Evolutionary conservation across 495 filamentous ascomycete genomes (phyloP).

Genomic region (Aspergillus egyptiacus): DNA sequence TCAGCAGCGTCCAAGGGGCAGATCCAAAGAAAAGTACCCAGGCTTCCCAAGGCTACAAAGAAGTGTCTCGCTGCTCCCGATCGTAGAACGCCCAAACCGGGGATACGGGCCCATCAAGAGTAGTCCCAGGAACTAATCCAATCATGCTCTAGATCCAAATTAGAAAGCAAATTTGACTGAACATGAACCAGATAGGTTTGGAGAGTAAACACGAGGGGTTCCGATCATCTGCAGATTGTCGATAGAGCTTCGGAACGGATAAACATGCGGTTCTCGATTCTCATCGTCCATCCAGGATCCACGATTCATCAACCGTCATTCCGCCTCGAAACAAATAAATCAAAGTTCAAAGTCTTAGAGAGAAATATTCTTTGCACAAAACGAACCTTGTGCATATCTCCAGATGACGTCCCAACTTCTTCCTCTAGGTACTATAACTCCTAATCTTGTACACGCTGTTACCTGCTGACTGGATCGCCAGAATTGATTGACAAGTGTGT

Average conservation of each 20-base stretch:
- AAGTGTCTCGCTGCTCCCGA: background rate
- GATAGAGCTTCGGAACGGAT: constrained; percentile 6
- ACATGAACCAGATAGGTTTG: background rate
- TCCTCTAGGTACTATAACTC: constrained; percentile 54
- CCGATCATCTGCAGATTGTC: too few species aligned
- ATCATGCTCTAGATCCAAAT: background rate
- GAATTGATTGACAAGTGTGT: constrained; percentile 99
- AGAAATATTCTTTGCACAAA: background rate
- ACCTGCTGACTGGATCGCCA: constrained; percentile 34
- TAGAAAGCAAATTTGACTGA: background rate
- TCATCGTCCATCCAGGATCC: constrained; percentile 6
- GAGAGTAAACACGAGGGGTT: background rate
- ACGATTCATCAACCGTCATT: background rate
- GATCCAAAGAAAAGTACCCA: background rate
- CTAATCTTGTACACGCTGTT: background rate
- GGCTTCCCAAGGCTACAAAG: background rate
- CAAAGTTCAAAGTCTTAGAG: background rate
- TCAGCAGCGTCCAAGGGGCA: background rate
- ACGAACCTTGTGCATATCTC: background rate
- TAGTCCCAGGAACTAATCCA: background rate
- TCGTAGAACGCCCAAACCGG: background rate
- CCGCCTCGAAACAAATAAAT: background rate
- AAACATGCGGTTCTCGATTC: constrained; percentile 1
- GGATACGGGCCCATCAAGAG: background rate
- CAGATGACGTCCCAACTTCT: constrained; percentile 75